A percentile compares a stretch with the other conserved stretches of the same genome.
phyloP scores from a whole-genome alignment of 1,284 basidiomycete genomes.

The Vanrija sp. region DNA sequence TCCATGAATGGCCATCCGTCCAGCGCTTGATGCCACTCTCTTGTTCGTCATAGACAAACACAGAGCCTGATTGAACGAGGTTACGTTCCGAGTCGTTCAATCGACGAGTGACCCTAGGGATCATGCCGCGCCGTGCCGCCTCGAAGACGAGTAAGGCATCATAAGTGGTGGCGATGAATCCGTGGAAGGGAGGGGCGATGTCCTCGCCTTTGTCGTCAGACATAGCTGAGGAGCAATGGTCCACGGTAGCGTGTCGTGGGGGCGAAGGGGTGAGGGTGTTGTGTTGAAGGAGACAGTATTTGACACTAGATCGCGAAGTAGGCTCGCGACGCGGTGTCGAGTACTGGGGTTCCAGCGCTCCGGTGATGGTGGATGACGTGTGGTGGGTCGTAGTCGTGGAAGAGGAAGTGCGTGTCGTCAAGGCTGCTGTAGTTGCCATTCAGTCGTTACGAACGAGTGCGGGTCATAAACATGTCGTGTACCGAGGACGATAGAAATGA shows the following conservation, averaged over 20 bases:
- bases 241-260: not conserved
- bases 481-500: no score
- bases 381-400: not conserved
- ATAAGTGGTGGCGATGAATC: constrained; percentile 90
- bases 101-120: constrained; percentile 88
- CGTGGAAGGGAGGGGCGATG: constrained; percentile 68
- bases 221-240: not conserved
- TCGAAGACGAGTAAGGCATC: constrained; percentile 95
- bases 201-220: constrained; percentile 20
- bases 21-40: constrained; percentile 97
- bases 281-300: no score
- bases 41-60: constrained; percentile 97
- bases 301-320: no score
- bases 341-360: no score
- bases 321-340: no score
- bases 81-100: constrained; percentile 87
- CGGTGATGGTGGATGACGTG: no score
- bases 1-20: constrained; percentile 96
- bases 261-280: not conserved
- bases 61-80: constrained; percentile 88
- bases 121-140: constrained; percentile 80
- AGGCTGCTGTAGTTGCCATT: no score
- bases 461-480: no score
- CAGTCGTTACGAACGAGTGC: no score
- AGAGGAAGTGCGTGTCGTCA: no score